Base-by-base conservation (phyloP, 257 asterid genomes). In the Nicotiana tabacum region DNA sequence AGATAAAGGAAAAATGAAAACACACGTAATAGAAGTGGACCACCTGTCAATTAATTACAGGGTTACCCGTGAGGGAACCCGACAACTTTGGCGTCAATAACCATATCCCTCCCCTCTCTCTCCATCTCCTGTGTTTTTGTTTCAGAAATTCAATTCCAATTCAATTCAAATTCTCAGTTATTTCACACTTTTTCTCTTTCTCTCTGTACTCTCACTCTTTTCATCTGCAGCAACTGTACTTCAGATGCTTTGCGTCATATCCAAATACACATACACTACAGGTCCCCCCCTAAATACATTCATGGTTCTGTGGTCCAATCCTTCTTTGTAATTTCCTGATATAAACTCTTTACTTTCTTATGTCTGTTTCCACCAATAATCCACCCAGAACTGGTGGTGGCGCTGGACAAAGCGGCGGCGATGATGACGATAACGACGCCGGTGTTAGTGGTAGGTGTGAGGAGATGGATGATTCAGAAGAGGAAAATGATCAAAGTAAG, bases 311-410 rank as follows among this genome's bases (percentile, higher is more conserved):
- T 78, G 87, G 85, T 87, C 85, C 87, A 79, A 33, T 67, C 24
- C 29, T 65, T 11, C n/a, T 65, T 55, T 33, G 2, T 17, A 53
- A 3, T 18, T 39, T 51, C 39, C 21, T 17, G 37, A 82, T 33
- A 3, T 9, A 29, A 11, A 43, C 12, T 1, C 56, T 9, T 0
- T 37, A 29, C 11, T 21, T 35, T 4, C 60, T 87, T 83, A 95
- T 95, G 98, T 92, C 98, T 85, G 94, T 80, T 46, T 51, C 83
- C 51, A 83, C 77, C 74, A 87, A 66, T 58, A 87, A 89, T 21
- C 86, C 33, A 56, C 78, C 86, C 29, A n/a, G 77, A 33, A 29
- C 32, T 18, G 56, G 48, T 62, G 77, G 27, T 64, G 66, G 39
- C 15, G 68, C 9, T 56, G 80, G 35, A 9, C 51, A 70, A 81